Base-by-base conservation (phyloP, 352 stramenopile genomes). In the Globisporangium splendens region DNA sequence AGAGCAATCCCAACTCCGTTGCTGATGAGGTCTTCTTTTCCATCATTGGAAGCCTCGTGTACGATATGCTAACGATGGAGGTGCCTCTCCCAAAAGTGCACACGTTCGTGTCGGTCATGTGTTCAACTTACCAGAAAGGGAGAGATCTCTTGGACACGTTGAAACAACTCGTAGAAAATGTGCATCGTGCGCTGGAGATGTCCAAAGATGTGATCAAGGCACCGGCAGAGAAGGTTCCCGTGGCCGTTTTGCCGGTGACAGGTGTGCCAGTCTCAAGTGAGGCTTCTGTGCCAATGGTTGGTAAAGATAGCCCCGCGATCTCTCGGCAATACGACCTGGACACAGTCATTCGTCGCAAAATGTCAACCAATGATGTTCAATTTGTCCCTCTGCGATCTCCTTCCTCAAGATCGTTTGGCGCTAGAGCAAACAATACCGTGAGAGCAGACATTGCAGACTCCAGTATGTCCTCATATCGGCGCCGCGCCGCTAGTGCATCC, bases 11-110 rank as follows among this genome's bases (percentile, higher is more conserved):
- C 5, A 63, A 66, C 21, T 56, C 65, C 22, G 75, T 93, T 13
- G 68, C 69, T 1, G 83, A 93, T 43, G 82, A 94, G 43, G 51
- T 88, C 10, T 92, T 94, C 56, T 94, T 94, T 63, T 91, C 84
- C 0, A 68, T 91, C 8, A 89, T 90, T 51, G 84, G 84, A 0
- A 90, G 77, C 51, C 66, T 94, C 13, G 77, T 92, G 48, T 94
- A 91, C 69, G 83, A 92, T 56, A 94, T 94, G 84, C 77, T 94
- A 13, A 91, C 76, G 11, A 79, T 94, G 31, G 80, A 94, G 49
- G 77, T 91, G 12, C 75, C 82, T 4, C 67, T 92, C 0, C 64
- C 69, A 6, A 89, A 94, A 28, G 79, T 91, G 12, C 68, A 90
- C 33, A 86, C 80, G 1, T 94, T 94, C 55, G 82, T 94, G 18